Conservation (phyloP, 2,329 filamentous ascomycete species). For the Colletotrichum chlorophyti region DNA sequence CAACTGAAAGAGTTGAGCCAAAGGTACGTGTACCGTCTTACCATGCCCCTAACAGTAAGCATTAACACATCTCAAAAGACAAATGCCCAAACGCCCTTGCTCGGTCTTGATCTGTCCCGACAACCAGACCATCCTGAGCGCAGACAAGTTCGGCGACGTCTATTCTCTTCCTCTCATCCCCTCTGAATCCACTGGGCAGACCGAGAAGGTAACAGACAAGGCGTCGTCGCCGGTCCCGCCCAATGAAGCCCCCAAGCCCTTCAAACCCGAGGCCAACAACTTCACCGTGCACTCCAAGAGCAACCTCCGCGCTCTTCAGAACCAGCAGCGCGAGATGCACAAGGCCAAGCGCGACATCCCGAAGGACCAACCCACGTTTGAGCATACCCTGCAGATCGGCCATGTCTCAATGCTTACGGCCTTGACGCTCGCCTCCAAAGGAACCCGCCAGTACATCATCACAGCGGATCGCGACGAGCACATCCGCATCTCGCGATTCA, state of each 20-base stretch:
- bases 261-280: conserved; percentile 60
- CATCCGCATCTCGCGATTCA: conserved; percentile 83
- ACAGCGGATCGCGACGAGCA: conserved; percentile 71
- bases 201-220: too few relatives aligned
- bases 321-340: conserved; percentile 51
- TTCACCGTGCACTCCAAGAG: conserved; percentile 70
- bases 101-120: conserved; percentile 75
- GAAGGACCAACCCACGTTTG: conserved; percentile 61
- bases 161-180: conserved; percentile 81
- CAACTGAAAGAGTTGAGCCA: conserved; percentile 72
- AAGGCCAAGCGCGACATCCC: conserved; percentile 36
- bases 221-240: too few relatives aligned
- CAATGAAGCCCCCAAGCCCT: conserved; percentile 41
- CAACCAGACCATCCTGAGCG: conserved; percentile 76
- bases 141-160: conserved; percentile 97
- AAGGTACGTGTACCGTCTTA: conserved; percentile 59
- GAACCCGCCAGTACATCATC: conserved; percentile 55
- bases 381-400: conserved; percentile 81
- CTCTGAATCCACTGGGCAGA: conserved; percentile 29
- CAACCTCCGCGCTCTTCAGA: conserved; percentile 65
- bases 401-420: conserved; percentile 96
- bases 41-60: conserved; percentile 11
- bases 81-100: conserved; percentile 89
- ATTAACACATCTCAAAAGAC: conserved; percentile 55
- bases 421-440: conserved; percentile 60